Conservation (phyloP, 306 rosid genomes). For the Fagus sylvatica region DNA sequence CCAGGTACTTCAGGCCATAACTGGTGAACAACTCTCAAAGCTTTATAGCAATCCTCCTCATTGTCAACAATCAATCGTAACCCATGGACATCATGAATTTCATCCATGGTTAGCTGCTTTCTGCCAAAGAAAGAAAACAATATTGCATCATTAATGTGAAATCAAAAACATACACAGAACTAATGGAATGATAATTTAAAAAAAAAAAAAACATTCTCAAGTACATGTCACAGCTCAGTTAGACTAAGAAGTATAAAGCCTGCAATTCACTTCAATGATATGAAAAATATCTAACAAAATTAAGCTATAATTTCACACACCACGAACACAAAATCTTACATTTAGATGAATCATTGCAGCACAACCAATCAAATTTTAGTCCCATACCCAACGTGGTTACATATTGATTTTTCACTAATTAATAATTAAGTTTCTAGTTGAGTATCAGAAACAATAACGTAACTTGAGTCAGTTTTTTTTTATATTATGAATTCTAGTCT, state of each 20-base stretch:
- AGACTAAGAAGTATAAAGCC: not conserved
- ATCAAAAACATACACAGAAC: conserved; percentile 8
- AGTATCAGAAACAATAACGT: not conserved
- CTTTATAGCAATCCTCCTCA: conserved; percentile 87
- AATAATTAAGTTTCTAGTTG: not conserved
- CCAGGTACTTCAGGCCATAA: conserved; percentile 86
- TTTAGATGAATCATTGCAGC: not conserved
- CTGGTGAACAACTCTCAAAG: conserved; percentile 66
- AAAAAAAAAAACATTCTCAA: not conserved
- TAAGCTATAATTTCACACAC: not conserved
- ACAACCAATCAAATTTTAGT: conserved; percentile 2
- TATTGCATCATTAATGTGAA: conserved; percentile 14
- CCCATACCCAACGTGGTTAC: not conserved
- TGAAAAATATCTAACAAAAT: not conserved
- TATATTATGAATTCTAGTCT: too few species aligned
- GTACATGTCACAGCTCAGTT: not conserved
- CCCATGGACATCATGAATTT: conserved; percentile 93
- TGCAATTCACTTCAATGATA: not conserved
- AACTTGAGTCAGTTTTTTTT: too few species aligned
- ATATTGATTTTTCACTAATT: not conserved
- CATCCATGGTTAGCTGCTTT: conserved; percentile 77
- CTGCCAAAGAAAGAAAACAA: conserved; percentile 45
- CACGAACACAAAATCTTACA: not conserved
- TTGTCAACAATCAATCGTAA: conserved; percentile 86
- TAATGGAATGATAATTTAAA: not conserved